Evolutionary conservation across 129 eudicot genomes (phyloP), one percentile per base, ranked within the genome.

Genomic region (Pulicaria dysenterica): DNA sequence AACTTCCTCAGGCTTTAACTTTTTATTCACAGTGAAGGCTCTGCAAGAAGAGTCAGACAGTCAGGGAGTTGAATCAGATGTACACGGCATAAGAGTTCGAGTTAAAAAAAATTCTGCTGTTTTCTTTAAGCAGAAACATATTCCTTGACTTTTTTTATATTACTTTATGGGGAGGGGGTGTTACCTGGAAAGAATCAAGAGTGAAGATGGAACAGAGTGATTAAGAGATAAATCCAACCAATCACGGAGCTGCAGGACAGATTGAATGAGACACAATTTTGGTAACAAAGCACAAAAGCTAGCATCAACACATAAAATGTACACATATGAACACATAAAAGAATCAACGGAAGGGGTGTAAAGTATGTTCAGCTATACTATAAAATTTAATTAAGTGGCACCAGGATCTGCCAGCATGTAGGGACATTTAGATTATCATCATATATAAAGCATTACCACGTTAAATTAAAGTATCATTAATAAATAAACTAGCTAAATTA

Each of bases 161-260:
- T n/a, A 7, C 38, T 38, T 37, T 60, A 37, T 16, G 12, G 43
- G 34, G 40, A 31, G 38, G 4, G 10, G 44, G 16, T 73, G 5
- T 47, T 84, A 95, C 99, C 99, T 90, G 69, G 99, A 95, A 59
- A 95, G 96, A 67, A 95, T 95, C 77, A 95, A 72, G 46, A 95
- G 86, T n/a, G 99, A 95, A 64, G 99, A 95, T 63, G 99, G 99
- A 47, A 95, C 96, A 60, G 97, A 88, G 82, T 89, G 98, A 79
- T 89, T 92, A 56, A 92, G 96, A 61, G 98, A 92, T 61, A 92
- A 85, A 81, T 92, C 98, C 84, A 92, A 81, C 98, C 98, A 92
- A 84, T 92, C 96, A 70, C 86, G 85, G 16, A 92, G 91, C 98
- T 92, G 91, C 84, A 85, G 38, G 74, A 77, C 49, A 16, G 58